Evolutionary conservation across 2,329 filamentous ascomycete species (phyloP).

Genomic region (Penicillium sp.): DNA sequence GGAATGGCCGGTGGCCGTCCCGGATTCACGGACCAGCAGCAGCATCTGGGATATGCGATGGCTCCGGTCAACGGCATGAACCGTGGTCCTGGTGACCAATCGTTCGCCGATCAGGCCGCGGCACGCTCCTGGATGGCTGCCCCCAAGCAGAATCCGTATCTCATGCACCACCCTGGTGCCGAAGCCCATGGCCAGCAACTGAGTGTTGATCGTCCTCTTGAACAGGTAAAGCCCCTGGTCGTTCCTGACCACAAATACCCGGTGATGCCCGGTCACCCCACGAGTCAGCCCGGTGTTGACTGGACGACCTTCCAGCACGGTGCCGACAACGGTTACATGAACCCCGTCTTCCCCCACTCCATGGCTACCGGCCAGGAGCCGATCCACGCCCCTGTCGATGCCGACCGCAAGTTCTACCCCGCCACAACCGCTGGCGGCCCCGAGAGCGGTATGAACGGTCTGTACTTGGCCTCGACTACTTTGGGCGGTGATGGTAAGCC

Average conservation of each 20-base stretch:
- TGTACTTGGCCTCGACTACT: slow-evolving; percentile 56
- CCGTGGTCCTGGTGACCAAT: slow-evolving; percentile 47
- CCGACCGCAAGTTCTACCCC: slow-evolving; percentile 61
- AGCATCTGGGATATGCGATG: slow-evolving; percentile 52
- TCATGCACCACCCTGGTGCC: slow-evolving; percentile 50
- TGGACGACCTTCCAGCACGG: slow-evolving; percentile 81
- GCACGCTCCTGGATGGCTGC: slow-evolving; percentile 52
- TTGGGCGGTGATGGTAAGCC: slow-evolving; percentile 54
- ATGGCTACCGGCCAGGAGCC: slow-evolving; percentile 71
- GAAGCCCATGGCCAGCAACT: slow-evolving; percentile 50
- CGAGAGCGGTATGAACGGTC: slow-evolving; percentile 54
- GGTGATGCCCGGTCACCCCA: slow-evolving; percentile 66
- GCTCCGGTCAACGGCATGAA: slow-evolving; percentile 50
- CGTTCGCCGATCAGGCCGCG: slow-evolving; percentile 46
- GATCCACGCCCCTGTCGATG: slow-evolving; percentile 69
- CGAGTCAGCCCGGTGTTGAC: slow-evolving; percentile 68
- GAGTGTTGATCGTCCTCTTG: slow-evolving; percentile 53
- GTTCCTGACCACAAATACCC: slow-evolving; percentile 51
- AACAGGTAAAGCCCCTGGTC: slow-evolving; percentile 51
- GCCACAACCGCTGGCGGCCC: slow-evolving; percentile 50
- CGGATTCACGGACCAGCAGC: slow-evolving; percentile 50
- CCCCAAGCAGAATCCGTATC: slow-evolving; percentile 53
- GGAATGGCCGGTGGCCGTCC: slow-evolving; percentile 48
- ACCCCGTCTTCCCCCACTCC: slow-evolving; percentile 68
- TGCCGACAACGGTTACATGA: slow-evolving; percentile 70